These are phyloP conservation scores for Acanthamoeba sp. DNA, from an alignment of 208 protist species.

Conservation along the genomic window DNA sequence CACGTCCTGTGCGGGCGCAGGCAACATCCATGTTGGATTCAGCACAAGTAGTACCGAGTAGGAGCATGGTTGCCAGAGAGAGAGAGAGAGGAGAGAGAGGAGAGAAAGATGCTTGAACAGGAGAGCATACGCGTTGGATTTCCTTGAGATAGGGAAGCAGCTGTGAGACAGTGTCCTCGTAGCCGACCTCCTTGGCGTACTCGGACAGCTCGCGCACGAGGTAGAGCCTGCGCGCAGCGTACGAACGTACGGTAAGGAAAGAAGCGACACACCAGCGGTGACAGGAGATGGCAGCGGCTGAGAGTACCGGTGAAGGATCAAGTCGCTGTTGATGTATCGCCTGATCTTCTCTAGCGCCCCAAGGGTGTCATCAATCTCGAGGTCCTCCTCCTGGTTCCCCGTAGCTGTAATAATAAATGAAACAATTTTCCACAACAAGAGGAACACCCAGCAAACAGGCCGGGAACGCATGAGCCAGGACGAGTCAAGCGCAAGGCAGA, in stretches of 20 bases:
- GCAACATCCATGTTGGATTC: too few relatives aligned
- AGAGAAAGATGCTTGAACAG: background rate
- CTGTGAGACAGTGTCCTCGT: slow-evolving; percentile 9
- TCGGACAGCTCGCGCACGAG: slow-evolving; percentile 36
- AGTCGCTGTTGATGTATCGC: slow-evolving; percentile 33
- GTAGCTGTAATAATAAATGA: background rate
- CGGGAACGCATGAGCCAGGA: too few relatives aligned
- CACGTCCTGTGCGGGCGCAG: background rate
- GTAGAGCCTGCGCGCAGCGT: background rate
- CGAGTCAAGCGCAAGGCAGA: too few relatives aligned
- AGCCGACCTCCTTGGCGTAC: slow-evolving; percentile 21
- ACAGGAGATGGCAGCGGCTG: background rate
- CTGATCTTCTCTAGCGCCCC: slow-evolving; percentile 20
- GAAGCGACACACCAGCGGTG: too few relatives aligned
- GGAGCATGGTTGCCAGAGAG: too few relatives aligned
- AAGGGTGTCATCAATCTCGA: slow-evolving; percentile 50
- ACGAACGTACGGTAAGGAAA: background rate
- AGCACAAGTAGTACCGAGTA: too few relatives aligned
- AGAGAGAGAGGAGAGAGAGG: background rate
- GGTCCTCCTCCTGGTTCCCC: slow-evolving; percentile 55
- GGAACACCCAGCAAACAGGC: too few relatives aligned
- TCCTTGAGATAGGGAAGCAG: slow-evolving; percentile 49
- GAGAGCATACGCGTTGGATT: slow-evolving; percentile 26
- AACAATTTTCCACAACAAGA: background rate
- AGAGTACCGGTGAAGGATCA: slow-evolving; percentile 38